A percentile compares a stretch with the other conserved stretches of the same genome.
Conservation (phyloP, 805 yeast genomes). For the Saccharomycopsis javanensis region DNA sequence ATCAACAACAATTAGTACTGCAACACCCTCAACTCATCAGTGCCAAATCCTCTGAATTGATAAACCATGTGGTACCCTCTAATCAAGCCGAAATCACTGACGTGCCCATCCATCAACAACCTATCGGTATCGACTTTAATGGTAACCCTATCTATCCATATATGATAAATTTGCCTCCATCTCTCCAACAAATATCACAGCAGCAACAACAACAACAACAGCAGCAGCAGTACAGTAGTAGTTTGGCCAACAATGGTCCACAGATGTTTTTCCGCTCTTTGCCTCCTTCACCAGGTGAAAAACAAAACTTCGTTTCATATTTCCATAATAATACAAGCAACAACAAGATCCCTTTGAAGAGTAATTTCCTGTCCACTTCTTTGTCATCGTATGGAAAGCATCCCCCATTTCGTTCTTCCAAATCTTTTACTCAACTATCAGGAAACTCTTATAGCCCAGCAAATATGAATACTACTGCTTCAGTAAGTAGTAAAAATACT, state of each 20-base stretch:
- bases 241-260: background rate
- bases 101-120: slow-evolving; percentile 14
- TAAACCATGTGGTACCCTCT: background rate
- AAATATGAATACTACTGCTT: background rate
- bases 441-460: background rate
- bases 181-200: background rate
- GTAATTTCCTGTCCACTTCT: slow-evolving; percentile 4
- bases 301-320: background rate
- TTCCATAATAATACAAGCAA: background rate
- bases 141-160: slow-evolving; percentile 20
- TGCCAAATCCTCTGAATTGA: background rate
- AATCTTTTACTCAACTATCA: slow-evolving; percentile 4
- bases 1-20: background rate
- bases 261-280: slow-evolving; percentile 6
- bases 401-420: slow-evolving; percentile 4
- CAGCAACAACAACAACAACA: slow-evolving; percentile 7
- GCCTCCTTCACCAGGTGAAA: slow-evolving; percentile 12
- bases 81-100: slow-evolving; percentile 3
- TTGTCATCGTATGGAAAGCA: background rate
- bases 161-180: slow-evolving; percentile 13
- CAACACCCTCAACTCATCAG: background rate
- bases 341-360: background rate
- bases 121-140: slow-evolving; percentile 19
- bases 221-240: slow-evolving; percentile 1
- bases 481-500: background rate